Base-by-base conservation (phyloP, 495 filamentous ascomycete species). In the Aspergillus taichungensis region DNA sequence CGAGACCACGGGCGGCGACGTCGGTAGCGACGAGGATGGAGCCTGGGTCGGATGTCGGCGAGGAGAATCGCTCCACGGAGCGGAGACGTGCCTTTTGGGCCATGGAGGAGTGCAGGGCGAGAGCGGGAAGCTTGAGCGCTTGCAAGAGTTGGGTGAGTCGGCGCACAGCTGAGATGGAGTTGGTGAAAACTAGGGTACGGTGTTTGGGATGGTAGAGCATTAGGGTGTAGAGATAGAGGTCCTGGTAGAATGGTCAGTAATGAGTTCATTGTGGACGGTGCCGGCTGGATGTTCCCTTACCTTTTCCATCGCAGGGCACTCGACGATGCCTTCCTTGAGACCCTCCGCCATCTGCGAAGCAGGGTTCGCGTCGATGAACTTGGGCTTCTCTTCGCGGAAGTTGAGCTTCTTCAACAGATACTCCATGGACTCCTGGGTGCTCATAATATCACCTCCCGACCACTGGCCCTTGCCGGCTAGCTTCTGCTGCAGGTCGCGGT, bases 51-150 rank as follows among this genome's bases (percentile, higher is more conserved):
- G 78, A 66, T 8, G 66, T 66, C 9, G 75, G 66, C 13, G 78
- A 76, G 3, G 87, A 87, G 66, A 97, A 97, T 14, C 87, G 84
- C 57, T 98, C 92, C 7, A 98, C 73, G 10, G 88, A 91, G 36
- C 92, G 83, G 13, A 98, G 73, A 27, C 92, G 88, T n/a, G 92
- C 88, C 62, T 97, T 97, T 65, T 97, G 94, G 6, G 82, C 74
- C 92, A 98, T 97, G 51, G 85, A 83, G 0, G 89, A 95, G 61
- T 98, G 92, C 8, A 98, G 74, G 0, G 84, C 78, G 13, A 85
- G 72, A 10, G 84, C 86, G 6, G 80, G 82, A 11, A 95, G 78
- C 49, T 81, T 76, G 13, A 98, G 80, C 43, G 81, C 85, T 57
- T 92, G 85, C 7, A 98, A 76, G 46, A 96, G 74, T 13, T 92